Evolutionary conservation across 371 early-diverging fungal genomes (phyloP), one percentile per base, ranked within the genome.

Genomic region (Apophysomyces variabilis): DNA sequence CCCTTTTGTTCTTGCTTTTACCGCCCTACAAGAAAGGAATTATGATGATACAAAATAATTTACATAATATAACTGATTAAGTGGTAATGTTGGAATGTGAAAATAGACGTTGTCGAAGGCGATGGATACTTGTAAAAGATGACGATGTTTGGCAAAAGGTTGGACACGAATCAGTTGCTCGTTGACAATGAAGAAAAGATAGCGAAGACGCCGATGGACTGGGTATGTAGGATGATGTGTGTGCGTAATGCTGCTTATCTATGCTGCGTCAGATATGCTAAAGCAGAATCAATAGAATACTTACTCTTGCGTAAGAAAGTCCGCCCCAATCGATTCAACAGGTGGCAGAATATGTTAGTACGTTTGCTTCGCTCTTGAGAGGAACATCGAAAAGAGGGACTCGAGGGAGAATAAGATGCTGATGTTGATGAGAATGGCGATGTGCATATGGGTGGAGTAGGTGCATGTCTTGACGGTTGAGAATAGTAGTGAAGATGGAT

Each of bases 381-480:
- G 16, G 62, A 12, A 18, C 38, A 38, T 37, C 13, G 46, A 18
- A 18, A 14, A 41, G 14, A n/a, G 7, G 36, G 21, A 38, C 41
- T n/a, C 14, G 16, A 44, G 11, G 43, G 16, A 7, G 44, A 39
- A 43, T 11, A 16, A 21, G 43, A 26, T 36, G 45, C 18, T 1
- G 44, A 26, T 61, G 43, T n/a, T 2, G 61, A 61, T 41, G 21
- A 41, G 7, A 32, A 26, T 46, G 13, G 57, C 12, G 58, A 26
- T 54, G 14, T 57, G 36, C 16, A 11, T 16, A 39, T 38, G 13
- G 5, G 57, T 21, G 38, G 13, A 26, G n/a, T 35, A 47, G 59
- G n/a, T 65, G 59, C 13, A 11, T 54, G 57, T 37, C 38, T 21
- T 26, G 57, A 57, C 41, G 5, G 50, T 37, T 38, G n/a, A 4